Evolutionary conservation across 2,329 filamentous ascomycete species (phyloP).

Genomic region (Ophioceras dolichostomum): DNA sequence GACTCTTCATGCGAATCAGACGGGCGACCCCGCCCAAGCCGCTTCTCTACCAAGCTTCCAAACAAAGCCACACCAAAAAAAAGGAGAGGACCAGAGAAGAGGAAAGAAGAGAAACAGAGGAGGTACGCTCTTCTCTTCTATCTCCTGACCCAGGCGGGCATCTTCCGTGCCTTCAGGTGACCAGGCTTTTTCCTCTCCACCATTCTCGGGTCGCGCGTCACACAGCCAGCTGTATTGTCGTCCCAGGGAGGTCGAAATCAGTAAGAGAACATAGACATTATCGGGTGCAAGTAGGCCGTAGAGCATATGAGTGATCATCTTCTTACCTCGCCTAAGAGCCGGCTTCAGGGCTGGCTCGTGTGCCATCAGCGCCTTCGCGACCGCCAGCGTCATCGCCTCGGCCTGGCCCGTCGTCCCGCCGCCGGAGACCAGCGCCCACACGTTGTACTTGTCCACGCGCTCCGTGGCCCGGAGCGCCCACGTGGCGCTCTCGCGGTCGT

Average conservation of each 20-base stretch:
- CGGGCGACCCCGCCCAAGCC: no score
- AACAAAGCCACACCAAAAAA: no score
- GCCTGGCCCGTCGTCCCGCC: conserved; percentile 93
- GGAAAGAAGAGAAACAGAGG: no score
- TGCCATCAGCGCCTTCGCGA: conserved; percentile 76
- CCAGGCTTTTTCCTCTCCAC: conserved; percentile 99
- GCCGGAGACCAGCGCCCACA: conserved; percentile 74
- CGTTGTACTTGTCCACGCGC: conserved; percentile 90
- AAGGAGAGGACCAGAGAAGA: no score
- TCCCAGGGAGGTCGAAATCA: neutral
- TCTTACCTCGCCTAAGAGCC: conserved; percentile 70
- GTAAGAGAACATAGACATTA: neutral
- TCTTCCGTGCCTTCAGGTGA: conserved; percentile 93
- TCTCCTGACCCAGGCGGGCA: conserved; percentile 93
- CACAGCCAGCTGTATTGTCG: conserved; percentile 63
- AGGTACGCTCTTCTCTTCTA: conserved; percentile 23
- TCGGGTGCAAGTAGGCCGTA: no score
- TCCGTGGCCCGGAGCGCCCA: conserved; percentile 81
- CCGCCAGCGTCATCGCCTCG: conserved; percentile 81
- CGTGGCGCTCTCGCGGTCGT: conserved; percentile 87
- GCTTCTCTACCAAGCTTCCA: no score
- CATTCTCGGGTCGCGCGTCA: conserved; percentile 79
- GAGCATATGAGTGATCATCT: conserved; percentile 20
- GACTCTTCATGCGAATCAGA: no score
- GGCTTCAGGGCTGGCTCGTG: conserved; percentile 91